phyloP scores from a whole-genome alignment of 176 grass and related monocot genomes.

The Eleusine indica region DNA sequence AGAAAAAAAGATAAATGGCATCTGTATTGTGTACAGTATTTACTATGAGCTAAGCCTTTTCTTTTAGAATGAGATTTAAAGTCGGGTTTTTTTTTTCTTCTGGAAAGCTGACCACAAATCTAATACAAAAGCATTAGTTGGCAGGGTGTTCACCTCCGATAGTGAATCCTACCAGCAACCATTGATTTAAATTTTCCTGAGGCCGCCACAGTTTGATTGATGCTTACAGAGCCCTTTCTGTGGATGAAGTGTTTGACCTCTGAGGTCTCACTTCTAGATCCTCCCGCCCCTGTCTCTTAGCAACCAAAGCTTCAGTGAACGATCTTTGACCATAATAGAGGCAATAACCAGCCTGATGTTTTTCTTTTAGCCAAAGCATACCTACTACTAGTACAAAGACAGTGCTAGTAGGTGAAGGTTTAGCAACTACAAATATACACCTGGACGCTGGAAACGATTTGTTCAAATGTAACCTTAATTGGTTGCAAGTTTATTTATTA shows the following conservation, averaged over 20 bases:
- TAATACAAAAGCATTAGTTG: conserved; percentile 9
- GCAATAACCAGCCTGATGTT: not conserved
- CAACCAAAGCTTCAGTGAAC: conserved; percentile 8
- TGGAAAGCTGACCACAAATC: not conserved
- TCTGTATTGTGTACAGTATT: conserved; percentile 8
- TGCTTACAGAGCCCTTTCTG: not conserved
- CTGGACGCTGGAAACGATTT: conserved; percentile 28
- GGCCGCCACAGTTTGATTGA: not conserved
- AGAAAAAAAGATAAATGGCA: not conserved
- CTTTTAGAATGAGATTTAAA: not conserved
- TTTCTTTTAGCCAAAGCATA: not conserved
- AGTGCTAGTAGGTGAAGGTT: conserved; percentile 33
- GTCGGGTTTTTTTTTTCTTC: not conserved
- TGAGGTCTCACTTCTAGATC: conserved; percentile 9
- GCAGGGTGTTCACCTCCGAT: conserved; percentile 16
- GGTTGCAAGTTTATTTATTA: conserved; percentile 4
- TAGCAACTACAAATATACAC: conserved; percentile 11
- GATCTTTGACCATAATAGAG: not conserved
- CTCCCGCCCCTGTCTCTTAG: not conserved
- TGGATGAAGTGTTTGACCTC: conserved; percentile 18
- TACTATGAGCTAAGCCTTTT: not conserved
- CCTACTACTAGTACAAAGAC: conserved; percentile 3
- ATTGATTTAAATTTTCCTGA: conserved; percentile 11
- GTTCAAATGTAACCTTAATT: conserved; percentile 23
- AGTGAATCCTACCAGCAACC: conserved; percentile 28